Evolutionary conservation across 2,329 filamentous ascomycete species (phyloP).

Genomic region (Colletotrichum truncatum): DNA sequence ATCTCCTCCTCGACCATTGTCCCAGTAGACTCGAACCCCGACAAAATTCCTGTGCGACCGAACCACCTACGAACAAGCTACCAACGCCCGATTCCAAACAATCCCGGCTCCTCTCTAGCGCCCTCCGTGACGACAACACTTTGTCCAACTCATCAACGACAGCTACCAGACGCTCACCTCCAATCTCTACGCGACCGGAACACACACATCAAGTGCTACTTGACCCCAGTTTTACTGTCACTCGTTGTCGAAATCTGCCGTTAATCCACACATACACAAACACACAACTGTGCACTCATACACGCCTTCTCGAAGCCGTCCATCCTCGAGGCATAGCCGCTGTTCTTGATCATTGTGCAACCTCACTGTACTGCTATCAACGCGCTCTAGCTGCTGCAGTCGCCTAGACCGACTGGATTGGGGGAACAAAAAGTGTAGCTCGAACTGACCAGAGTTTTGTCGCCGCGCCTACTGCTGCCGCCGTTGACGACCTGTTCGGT

Average conservation of each 20-base stretch:
- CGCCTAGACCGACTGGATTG: conserved; percentile 25
- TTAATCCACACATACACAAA: neutral
- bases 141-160: neutral
- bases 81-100: neutral
- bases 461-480: conserved; percentile 30
- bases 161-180: neutral
- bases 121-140: conserved; percentile 1
- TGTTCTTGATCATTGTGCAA: conserved; percentile 3
- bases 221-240: neutral
- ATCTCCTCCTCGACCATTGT: neutral
- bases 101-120: neutral
- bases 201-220: neutral
- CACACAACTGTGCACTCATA: too few species aligned
- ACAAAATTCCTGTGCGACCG: neutral
- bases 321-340: conserved; percentile 12
- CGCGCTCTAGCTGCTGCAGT: conserved; percentile 18
- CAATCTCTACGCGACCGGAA: neutral
- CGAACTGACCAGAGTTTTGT: conserved; percentile 24
- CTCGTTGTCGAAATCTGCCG: conserved; percentile 3
- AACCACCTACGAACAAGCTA: neutral
- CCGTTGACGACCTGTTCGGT: conserved; percentile 28
- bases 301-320: neutral
- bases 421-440: neutral
- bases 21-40: neutral
- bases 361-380: neutral